Base-by-base conservation (phyloP, 768 basidiomycete species). In the Dacryopinax spathularia region DNA sequence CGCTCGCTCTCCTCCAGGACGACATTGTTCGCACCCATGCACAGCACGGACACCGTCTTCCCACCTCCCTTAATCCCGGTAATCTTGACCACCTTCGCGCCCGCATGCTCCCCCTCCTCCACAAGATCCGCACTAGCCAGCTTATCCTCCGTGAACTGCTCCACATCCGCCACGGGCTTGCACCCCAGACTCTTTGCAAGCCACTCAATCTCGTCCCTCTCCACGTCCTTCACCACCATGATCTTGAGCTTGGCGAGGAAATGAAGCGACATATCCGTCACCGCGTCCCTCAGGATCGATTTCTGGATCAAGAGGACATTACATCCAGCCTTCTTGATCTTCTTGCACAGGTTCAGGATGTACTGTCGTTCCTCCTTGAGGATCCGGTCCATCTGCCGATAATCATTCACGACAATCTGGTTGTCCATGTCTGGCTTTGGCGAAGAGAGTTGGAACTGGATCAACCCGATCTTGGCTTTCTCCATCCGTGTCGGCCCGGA, bases 351-450 rank as follows among this genome's bases (percentile, higher is more conserved):
- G 73, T 93, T 97, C 70, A 99, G 85, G 64, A 99, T 82, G 74
- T 99, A 98, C 75, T 94, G 91, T 48, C 96, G 88, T 64, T 95
- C 95, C 75, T 99, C 96, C 76, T 99, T 98, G 76, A 99, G 87
- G 65, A 98, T 93, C 75, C 97, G 96, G 81, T 98, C 96, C 95
- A 99, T 98, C 74, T 97, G 96, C 18, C 96, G 87, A 77, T 99
- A 99, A 76, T 99, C 95, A 67, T 95, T 98, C 69, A 99, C 97
- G 61, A 98, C 88, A 43, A 99, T 93, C 3, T 95, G 97, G 79
- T 99, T 98, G 76, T 99, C 96, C 95, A 99, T 99, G 71, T 99
- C 96, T 1, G 96, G 95, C 75, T 99, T 99, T 6, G 96, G 96
- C 37, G 92, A 89, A 68, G 88, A 91, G 60, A 99, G 82, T 74